phyloP scores from a whole-genome alignment of 345 rosid species.

The Dipteronia dyeriana region DNA sequence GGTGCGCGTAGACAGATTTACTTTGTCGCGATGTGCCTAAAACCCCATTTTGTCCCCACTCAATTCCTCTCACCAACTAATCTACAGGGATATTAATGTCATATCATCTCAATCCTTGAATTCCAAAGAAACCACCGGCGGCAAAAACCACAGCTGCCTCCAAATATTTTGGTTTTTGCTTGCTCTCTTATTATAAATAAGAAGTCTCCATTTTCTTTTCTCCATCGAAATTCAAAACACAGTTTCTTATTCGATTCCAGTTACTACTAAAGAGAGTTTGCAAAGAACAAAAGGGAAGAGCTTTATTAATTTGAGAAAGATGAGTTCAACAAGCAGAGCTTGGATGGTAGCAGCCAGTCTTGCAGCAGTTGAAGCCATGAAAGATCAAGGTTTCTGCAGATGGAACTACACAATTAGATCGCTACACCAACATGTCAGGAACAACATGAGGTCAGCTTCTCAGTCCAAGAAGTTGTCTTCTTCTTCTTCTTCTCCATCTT shows the following conservation, averaged over 20 bases:
- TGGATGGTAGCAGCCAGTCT: slow-evolving; percentile 52
- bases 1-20: background rate
- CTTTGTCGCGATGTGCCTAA: background rate
- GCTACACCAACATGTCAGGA: slow-evolving; percentile 47
- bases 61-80: background rate
- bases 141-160: too few species aligned
- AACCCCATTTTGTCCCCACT: background rate
- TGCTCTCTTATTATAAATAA: slow-evolving; percentile 1
- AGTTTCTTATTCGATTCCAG: background rate
- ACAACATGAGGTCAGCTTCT: slow-evolving; percentile 36
- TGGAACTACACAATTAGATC: slow-evolving; percentile 54
- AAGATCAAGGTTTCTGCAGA: slow-evolving; percentile 63
- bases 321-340: slow-evolving; percentile 39
- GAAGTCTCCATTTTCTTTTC: background rate
- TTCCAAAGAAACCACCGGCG: too few species aligned
- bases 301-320: background rate
- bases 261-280: background rate
- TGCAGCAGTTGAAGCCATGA: slow-evolving; percentile 65
- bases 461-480: slow-evolving; percentile 49
- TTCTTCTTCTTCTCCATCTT: slow-evolving; percentile 42
- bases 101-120: background rate
- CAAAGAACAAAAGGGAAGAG: background rate
- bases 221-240: background rate
- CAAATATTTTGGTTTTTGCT: background rate
- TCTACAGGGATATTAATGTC: background rate